Evolutionary conservation across 306 rosid species (phyloP).

Genomic region (Rosa rugosa): DNA sequence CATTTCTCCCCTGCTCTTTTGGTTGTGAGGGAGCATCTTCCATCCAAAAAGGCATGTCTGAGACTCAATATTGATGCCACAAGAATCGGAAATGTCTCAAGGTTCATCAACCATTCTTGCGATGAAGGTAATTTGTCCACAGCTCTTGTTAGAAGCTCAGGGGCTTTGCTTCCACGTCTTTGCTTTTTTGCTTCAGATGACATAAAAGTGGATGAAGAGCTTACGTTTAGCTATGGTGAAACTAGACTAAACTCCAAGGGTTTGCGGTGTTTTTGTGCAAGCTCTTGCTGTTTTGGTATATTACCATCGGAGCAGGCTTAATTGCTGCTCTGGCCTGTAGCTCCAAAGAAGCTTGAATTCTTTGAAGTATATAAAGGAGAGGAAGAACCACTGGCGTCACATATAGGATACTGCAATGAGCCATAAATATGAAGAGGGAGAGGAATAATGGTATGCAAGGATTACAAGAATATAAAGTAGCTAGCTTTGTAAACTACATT

Average conservation of each 20-base stretch:
- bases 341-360: neutral
- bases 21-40: slow-evolving; percentile 93
- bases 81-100: slow-evolving; percentile 70
- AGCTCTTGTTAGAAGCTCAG: slow-evolving; percentile 67
- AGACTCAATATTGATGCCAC: slow-evolving; percentile 87
- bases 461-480: no score
- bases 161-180: slow-evolving; percentile 73
- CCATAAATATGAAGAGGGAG: neutral
- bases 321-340: neutral
- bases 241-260: slow-evolving; percentile 48
- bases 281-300: slow-evolving; percentile 66
- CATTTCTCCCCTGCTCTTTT: slow-evolving; percentile 70
- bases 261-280: slow-evolving; percentile 69
- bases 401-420: neutral
- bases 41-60: slow-evolving; percentile 82
- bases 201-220: slow-evolving; percentile 64
- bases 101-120: slow-evolving; percentile 91
- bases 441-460: no score
- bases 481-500: no score
- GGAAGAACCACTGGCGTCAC: neutral
- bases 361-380: neutral
- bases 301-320: slow-evolving; percentile 79
- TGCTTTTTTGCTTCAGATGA: slow-evolving; percentile 68
- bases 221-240: slow-evolving; percentile 88
- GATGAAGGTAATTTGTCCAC: slow-evolving; percentile 82